Evolutionary conservation across 2,329 filamentous ascomycete genomes (phyloP).

Genomic region (Periconia macrospinosa): DNA sequence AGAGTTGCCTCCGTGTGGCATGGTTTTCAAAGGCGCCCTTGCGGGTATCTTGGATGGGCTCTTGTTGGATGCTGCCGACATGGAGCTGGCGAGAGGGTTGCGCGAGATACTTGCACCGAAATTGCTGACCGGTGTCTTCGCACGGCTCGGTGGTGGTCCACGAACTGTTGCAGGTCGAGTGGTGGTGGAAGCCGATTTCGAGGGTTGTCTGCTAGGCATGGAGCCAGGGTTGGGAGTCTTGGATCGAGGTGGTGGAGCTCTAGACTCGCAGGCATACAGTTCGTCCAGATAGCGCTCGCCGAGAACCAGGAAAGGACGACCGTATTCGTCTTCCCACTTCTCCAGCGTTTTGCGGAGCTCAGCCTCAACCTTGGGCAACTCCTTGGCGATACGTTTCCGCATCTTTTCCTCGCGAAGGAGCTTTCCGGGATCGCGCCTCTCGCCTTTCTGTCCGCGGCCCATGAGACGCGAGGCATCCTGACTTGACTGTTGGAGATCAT

Average conservation of each 20-base stretch:
- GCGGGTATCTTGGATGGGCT: conserved; percentile 72
- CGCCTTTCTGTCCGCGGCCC: conserved; percentile 87
- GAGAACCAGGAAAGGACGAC: conserved; percentile 87
- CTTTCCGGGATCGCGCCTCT: conserved; percentile 92
- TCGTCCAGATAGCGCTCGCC: conserved; percentile 89
- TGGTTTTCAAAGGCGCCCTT: conserved; percentile 68
- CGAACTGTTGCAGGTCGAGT: conserved; percentile 46
- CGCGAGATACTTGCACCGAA: conserved; percentile 32
- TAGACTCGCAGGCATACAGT: conserved; percentile 66
- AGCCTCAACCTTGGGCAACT: conserved; percentile 84
- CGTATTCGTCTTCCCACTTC: conserved; percentile 91
- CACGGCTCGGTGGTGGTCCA: conserved; percentile 43
- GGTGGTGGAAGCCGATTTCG: conserved; percentile 29
- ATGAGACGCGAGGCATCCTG: conserved; percentile 94
- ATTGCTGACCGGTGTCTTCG: conserved; percentile 47
- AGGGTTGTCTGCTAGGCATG: conserved; percentile 32
- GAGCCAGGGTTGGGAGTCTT: conserved; percentile 69
- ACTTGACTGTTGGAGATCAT: conserved; percentile 85
- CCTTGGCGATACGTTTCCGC: conserved; percentile 95
- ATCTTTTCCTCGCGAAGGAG: conserved; percentile 96
- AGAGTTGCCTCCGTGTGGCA: conserved; percentile 75
- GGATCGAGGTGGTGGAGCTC: conserved; percentile 64
- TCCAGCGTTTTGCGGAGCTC: conserved; percentile 84
- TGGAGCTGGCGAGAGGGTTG: conserved; percentile 43
- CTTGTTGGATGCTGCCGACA: conserved; percentile 36